A percentile compares a stretch with the other conserved stretches of the same genome.
Conservation (phyloP, 352 stramenopile genomes). For the Phytophthora meadii region DNA sequence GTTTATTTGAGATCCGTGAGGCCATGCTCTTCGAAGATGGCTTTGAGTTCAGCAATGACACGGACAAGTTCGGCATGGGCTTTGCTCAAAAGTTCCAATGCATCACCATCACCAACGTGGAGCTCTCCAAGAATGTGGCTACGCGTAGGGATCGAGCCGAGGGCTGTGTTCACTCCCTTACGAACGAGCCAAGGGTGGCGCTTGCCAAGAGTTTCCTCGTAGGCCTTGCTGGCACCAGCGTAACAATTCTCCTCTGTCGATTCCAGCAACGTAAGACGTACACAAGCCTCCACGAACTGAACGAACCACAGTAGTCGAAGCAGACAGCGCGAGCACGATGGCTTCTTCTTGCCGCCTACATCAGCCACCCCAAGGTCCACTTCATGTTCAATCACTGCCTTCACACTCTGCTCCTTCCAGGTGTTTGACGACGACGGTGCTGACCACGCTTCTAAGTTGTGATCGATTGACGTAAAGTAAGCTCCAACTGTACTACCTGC, state of each 20-base stretch:
- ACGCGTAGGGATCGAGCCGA: conserved; percentile 68
- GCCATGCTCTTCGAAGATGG: conserved; percentile 67
- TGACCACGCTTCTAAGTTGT: conserved; percentile 64
- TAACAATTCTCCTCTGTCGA: conserved; percentile 73
- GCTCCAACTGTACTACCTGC: conserved; percentile 74
- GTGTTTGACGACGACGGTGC: conserved; percentile 23
- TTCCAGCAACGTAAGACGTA: conserved; percentile 74
- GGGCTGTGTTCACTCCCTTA: conserved; percentile 81
- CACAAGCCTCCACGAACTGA: conserved; percentile 82
- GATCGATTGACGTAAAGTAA: conserved; percentile 77
- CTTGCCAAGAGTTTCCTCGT: conserved; percentile 83
- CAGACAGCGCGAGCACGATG: conserved; percentile 75
- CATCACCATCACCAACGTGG: conserved; percentile 51
- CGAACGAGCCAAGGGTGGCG: conserved; percentile 87
- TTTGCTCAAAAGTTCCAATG: conserved; percentile 43
- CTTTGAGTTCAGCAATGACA: conserved; percentile 61
- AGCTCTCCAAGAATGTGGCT: conserved; percentile 64
- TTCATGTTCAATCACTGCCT: conserved; percentile 66
- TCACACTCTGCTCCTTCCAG: conserved; percentile 69
- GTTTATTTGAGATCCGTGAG: conserved; percentile 80
- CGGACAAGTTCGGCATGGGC: conserved; percentile 54
- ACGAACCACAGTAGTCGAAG: conserved; percentile 84
- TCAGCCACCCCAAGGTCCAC: conserved; percentile 64
- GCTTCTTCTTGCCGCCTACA: conserved; percentile 85
- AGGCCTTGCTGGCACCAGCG: conserved; percentile 72